Evolutionary conservation across 176 grass and related monocot genomes (phyloP).

Genomic region (Lolium perenne): DNA sequence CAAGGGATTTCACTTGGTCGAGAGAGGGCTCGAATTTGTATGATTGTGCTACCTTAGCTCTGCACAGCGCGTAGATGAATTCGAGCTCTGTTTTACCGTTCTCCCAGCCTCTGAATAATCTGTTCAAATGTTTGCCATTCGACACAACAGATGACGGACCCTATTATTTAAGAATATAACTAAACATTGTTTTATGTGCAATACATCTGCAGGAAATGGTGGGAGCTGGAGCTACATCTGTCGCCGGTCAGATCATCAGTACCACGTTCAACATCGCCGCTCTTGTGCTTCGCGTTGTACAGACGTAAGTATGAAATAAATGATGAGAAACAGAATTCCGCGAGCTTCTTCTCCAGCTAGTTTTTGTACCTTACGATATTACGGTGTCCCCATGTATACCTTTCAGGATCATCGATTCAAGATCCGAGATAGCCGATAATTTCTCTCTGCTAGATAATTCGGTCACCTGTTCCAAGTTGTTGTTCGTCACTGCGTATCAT

Average conservation of each 20-base stretch:
- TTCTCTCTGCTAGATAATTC: not conserved
- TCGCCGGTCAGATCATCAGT: not conserved
- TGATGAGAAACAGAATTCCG: not conserved
- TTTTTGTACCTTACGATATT: no score
- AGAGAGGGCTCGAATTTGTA: no score
- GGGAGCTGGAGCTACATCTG: not conserved
- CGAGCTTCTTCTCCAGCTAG: no score
- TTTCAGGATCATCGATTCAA: not conserved
- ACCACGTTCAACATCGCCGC: not conserved
- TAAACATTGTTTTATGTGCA: not conserved
- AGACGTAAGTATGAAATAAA: not conserved
- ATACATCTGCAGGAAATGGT: not conserved
- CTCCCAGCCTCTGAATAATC: no score
- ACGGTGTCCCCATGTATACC: no score
- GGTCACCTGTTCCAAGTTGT: not conserved
- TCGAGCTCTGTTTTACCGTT: not conserved
- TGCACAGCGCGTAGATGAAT: not conserved
- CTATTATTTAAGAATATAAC: no score
- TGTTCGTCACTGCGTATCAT: not conserved
- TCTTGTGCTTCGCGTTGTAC: not conserved
- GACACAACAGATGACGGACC: no score
- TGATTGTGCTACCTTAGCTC: no score
- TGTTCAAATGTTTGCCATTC: no score
- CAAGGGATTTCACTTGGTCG: no score
- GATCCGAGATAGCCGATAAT: not conserved